A percentile compares a stretch with the other conserved stretches of the same genome.
Conservation (phyloP, 108 stramenopile species). For the Cyclotella sp. region DNA sequence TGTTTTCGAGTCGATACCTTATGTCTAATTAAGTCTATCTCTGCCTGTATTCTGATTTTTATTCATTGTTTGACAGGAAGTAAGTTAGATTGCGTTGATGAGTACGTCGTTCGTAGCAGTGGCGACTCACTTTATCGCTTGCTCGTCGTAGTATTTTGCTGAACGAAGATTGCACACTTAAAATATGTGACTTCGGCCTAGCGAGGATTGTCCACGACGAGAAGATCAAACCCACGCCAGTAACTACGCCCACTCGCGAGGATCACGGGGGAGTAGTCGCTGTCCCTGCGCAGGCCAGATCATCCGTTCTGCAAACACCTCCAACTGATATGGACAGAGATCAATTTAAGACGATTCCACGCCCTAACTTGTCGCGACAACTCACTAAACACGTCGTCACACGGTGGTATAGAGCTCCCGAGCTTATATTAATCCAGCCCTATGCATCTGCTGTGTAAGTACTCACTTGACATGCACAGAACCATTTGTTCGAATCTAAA, state of each 20-base stretch:
- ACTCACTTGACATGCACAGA: too few species aligned
- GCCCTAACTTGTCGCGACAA: slow-evolving; percentile 76
- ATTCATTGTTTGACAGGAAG: slow-evolving; percentile 12
- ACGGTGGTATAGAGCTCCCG: slow-evolving; percentile 99
- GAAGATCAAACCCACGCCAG: slow-evolving; percentile 31
- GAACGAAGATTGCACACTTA: slow-evolving; percentile 97
- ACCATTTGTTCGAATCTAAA: too few species aligned
- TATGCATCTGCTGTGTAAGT: slow-evolving; percentile 90
- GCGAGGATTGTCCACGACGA: slow-evolving; percentile 87
- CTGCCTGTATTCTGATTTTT: background rate
- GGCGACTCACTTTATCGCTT: background rate
- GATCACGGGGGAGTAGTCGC: slow-evolving; percentile 8
- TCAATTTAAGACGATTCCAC: slow-evolving; percentile 29
- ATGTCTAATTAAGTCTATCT: background rate
- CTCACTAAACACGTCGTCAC: slow-evolving; percentile 99
- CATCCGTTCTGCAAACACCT: slow-evolving; percentile 12
- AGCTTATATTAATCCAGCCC: slow-evolving; percentile 95
- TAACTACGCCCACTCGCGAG: slow-evolving; percentile 16
- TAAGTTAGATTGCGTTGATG: slow-evolving; percentile 5
- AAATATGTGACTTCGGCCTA: slow-evolving; percentile 99
- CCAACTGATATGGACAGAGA: slow-evolving; percentile 24
- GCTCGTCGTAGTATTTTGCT: slow-evolving; percentile 82
- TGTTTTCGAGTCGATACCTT: background rate
- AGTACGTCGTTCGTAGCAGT: background rate
- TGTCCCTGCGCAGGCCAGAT: background rate